Evolutionary conservation across 345 rosid species (phyloP).

Genomic region (Populus ilicifolia): DNA sequence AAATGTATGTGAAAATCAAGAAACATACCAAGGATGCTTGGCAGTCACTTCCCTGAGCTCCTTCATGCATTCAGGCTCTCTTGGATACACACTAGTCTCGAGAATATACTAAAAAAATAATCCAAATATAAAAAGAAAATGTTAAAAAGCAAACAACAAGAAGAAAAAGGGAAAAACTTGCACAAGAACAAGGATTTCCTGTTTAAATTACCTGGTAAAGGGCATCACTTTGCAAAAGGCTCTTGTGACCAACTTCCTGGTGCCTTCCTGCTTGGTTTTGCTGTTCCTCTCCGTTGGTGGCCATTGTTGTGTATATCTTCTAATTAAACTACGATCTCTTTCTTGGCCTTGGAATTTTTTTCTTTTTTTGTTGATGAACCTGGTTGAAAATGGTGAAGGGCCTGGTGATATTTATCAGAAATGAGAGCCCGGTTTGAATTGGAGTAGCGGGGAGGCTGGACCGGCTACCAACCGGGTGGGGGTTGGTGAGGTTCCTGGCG

Average conservation of each 20-base stretch:
- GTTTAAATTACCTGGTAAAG: conserved; percentile 69
- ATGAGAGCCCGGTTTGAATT: conserved; percentile 9
- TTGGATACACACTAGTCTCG: conserved; percentile 98
- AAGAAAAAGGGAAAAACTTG: neutral
- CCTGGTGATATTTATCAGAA: conserved; percentile 1
- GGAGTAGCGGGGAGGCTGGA: neutral
- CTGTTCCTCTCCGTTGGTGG: conserved; percentile 50
- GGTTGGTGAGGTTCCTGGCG: conserved; percentile 21
- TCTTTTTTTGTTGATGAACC: neutral
- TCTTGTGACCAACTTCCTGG: conserved; percentile 94
- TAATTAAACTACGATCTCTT: neutral
- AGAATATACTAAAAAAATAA: conserved; percentile 61
- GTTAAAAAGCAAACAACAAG: neutral
- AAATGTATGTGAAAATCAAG: neutral
- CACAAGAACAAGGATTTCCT: neutral
- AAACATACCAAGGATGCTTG: conserved; percentile 82
- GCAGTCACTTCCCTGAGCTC: conserved; percentile 92
- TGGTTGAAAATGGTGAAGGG: neutral
- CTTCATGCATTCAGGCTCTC: conserved; percentile 93
- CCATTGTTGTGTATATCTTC: conserved; percentile 31
- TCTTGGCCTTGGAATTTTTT: neutral
- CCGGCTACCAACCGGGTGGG: conserved; percentile 10
- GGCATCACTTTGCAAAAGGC: conserved; percentile 86
- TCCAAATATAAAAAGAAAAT: neutral
- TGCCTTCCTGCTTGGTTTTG: conserved; percentile 58